These are phyloP conservation scores for Didymella pinodella DNA, from an alignment of 2,329 filamentous ascomycete genomes.

Conservation along the genomic window DNA sequence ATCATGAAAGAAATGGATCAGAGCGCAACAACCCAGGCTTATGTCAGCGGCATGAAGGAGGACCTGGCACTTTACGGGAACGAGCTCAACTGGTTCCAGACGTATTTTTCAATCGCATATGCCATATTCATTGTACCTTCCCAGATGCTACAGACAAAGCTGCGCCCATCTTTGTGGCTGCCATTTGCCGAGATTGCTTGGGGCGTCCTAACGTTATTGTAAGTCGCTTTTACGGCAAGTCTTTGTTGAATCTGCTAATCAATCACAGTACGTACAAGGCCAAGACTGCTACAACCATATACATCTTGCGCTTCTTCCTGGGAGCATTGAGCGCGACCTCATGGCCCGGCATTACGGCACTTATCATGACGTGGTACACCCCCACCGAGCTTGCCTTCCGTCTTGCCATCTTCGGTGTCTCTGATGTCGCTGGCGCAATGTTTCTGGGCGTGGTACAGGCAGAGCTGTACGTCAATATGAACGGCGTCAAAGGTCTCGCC, in stretches of 20 bases:
- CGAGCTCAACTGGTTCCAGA: constrained; percentile 23
- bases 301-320: constrained; percentile 13
- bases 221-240: not conserved
- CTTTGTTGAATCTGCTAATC: too few species aligned
- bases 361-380: constrained; percentile 15
- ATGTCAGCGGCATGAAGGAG: constrained; percentile 29
- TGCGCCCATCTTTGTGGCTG: constrained; percentile 8
- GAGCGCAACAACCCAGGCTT: constrained; percentile 19
- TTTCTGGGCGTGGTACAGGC: constrained; percentile 14
- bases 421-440: constrained; percentile 9
- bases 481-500: constrained; percentile 5
- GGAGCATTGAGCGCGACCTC: constrained; percentile 6
- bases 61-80: constrained; percentile 22
- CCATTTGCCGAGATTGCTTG: constrained; percentile 9
- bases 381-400: not conserved
- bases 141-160: constrained; percentile 22
- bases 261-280: constrained; percentile 12
- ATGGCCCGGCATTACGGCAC: constrained; percentile 11
- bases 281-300: constrained; percentile 10
- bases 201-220: constrained; percentile 17
- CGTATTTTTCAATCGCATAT: constrained; percentile 18
- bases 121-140: constrained; percentile 20
- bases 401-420: constrained; percentile 10
- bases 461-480: constrained; percentile 9
- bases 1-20: constrained; percentile 23